Evolutionary conservation across 169 alveolate species (phyloP).

Genomic region (Cyclospora cayetanensis): DNA sequence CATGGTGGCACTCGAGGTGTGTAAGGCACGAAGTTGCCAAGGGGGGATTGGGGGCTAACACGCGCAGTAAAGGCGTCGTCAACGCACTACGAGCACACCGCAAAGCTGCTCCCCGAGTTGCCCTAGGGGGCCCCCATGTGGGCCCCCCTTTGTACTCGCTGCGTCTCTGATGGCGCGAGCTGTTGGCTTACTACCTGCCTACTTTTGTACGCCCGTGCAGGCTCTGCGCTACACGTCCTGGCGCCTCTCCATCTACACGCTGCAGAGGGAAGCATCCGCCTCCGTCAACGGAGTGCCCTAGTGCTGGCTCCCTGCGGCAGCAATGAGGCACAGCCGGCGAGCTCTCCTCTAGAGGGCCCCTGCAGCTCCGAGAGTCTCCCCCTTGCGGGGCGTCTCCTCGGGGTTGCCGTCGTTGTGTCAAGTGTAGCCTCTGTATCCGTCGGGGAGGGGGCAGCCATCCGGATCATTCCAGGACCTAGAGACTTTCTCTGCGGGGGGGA

Average conservation of each 20-base stretch:
- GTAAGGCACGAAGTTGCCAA: too few species aligned
- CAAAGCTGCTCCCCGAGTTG: too few species aligned
- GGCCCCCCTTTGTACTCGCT: too few species aligned
- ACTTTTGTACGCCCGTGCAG: neutral
- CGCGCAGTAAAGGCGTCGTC: too few species aligned
- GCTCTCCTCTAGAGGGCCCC: neutral
- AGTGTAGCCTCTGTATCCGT: constrained; percentile 51
- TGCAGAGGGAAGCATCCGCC: constrained; percentile 48
- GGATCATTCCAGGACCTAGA: neutral
- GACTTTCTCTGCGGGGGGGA: constrained; percentile 3
- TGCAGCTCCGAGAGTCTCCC: neutral
- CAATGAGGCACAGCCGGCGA: neutral
- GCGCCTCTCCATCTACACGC: constrained; percentile 50
- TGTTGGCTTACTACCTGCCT: too few species aligned
- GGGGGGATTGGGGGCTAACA: too few species aligned
- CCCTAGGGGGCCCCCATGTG: too few species aligned
- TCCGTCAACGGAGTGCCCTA: constrained; percentile 43
- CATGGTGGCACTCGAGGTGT: constrained; percentile 53
- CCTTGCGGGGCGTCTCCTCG: neutral
- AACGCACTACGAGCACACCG: too few species aligned
- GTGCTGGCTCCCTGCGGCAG: constrained; percentile 44
- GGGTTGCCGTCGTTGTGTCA: neutral
- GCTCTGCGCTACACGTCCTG: constrained; percentile 34
- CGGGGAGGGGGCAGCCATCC: constrained; percentile 36
- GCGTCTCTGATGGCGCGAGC: too few species aligned